phyloP scores from a whole-genome alignment of 495 filamentous ascomycete genomes.

The Neurospora tetrasperma region DNA sequence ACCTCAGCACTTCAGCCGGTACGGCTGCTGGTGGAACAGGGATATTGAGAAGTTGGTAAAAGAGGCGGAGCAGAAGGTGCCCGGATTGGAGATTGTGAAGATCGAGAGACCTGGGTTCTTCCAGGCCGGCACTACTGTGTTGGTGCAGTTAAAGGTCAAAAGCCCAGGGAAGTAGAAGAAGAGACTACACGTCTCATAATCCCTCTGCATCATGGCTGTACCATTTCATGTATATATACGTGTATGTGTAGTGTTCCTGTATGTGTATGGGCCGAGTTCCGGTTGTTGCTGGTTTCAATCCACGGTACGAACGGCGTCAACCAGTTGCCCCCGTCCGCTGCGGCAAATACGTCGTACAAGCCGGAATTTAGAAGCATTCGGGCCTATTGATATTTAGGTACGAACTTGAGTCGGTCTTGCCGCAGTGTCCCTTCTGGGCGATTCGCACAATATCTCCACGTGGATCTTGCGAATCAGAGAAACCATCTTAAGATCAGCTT shows the following conservation, averaged over 20 bases:
- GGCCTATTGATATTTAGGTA: neutral
- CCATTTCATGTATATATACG: neutral
- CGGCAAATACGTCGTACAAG: neutral
- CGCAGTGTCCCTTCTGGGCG: neutral
- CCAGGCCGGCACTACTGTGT: conserved; percentile 59
- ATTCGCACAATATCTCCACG: neutral
- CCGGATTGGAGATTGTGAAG: conserved; percentile 66
- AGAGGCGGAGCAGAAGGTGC: conserved; percentile 41
- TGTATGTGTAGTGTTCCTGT: neutral
- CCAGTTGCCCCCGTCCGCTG: neutral
- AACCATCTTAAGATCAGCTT: neutral
- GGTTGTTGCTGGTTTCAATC: neutral
- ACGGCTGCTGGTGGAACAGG: conserved; percentile 96
- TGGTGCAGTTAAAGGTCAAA: conserved; percentile 34
- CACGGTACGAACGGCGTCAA: neutral
- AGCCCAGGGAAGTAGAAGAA: neutral
- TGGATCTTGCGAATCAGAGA: neutral
- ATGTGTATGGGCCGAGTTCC: neutral
- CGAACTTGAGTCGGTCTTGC: neutral
- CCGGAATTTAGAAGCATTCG: neutral
- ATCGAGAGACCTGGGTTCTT: conserved; percentile 51
- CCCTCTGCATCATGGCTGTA: neutral
- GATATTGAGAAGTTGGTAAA: conserved; percentile 72
- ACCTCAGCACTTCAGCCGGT: conserved; percentile 62
- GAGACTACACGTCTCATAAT: neutral